Evolutionary conservation across 176 grass and related monocot species (phyloP).

Genomic region (Elaeis guineensis): DNA sequence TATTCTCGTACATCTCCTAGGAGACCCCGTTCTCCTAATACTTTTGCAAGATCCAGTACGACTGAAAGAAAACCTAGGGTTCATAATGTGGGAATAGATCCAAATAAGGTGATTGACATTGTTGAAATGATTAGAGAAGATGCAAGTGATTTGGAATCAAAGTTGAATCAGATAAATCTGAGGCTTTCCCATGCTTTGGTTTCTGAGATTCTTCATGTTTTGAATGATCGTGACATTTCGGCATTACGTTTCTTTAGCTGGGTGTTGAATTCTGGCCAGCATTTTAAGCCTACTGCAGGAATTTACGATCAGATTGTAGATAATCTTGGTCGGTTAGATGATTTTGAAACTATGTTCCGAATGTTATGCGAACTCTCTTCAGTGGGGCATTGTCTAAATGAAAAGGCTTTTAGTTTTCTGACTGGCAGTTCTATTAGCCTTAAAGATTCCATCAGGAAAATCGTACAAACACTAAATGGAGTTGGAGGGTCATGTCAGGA

Average conservation of each 20-base stretch:
- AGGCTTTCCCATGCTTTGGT: conserved; percentile 27
- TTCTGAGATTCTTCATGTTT: conserved; percentile 24
- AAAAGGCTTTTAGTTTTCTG: conserved; percentile 66
- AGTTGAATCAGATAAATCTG: conserved; percentile 35
- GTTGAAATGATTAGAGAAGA: conserved; percentile 36
- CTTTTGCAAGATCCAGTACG: no score
- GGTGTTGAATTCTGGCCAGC: conserved; percentile 25
- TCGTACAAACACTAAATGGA: conserved; percentile 22
- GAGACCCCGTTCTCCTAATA: no score
- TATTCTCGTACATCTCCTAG: no score
- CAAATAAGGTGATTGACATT: conserved; percentile 8
- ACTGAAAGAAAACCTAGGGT: no score
- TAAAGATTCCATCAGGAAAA: conserved; percentile 12
- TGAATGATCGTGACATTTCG: conserved; percentile 34
- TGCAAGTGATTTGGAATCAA: conserved; percentile 28
- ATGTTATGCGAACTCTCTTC: conserved; percentile 36
- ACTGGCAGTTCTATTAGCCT: not conserved
- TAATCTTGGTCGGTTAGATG: conserved; percentile 45
- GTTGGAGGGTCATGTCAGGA: conserved; percentile 38
- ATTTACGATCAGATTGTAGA: conserved; percentile 59
- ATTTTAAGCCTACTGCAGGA: conserved; percentile 29
- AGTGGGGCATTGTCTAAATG: conserved; percentile 30
- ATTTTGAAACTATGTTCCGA: conserved; percentile 47
- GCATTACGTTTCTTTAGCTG: conserved; percentile 58
- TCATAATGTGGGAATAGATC: no score